Conservation (phyloP, 2,329 filamentous ascomycete species). For the Ophiostoma montium region DNA sequence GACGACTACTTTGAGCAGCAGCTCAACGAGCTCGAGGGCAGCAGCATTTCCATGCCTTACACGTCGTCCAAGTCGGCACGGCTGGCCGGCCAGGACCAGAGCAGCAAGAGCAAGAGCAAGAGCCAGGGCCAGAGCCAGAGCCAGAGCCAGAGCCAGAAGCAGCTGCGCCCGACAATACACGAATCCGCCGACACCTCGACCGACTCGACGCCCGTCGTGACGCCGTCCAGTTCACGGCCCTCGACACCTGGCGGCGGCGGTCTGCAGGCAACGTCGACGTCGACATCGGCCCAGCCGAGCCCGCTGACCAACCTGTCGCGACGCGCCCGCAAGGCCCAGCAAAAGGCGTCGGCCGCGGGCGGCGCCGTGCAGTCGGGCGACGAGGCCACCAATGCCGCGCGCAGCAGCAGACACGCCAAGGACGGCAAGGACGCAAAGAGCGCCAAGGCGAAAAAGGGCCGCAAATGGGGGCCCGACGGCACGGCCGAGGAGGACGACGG, state of each 20-base stretch:
- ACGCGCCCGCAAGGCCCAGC: slow-evolving; percentile 54
- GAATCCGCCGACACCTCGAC: slow-evolving; percentile 30
- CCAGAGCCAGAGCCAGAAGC: slow-evolving; percentile 17
- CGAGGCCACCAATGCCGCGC: slow-evolving; percentile 36
- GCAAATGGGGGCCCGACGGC: slow-evolving; percentile 87
- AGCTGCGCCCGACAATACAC: slow-evolving; percentile 20
- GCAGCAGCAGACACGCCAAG: slow-evolving; percentile 38
- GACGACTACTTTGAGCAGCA: slow-evolving; percentile 93
- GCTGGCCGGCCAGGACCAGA: neutral
- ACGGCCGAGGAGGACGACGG: slow-evolving; percentile 71
- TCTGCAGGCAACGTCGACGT: slow-evolving; percentile 24
- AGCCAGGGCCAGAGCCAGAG: slow-evolving; percentile 18
- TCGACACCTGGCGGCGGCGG: slow-evolving; percentile 51
- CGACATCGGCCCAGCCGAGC: slow-evolving; percentile 55
- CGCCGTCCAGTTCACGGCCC: slow-evolving; percentile 66
- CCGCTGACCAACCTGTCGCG: slow-evolving; percentile 67
- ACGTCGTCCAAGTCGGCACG: neutral
- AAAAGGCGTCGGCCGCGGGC: slow-evolving; percentile 45
- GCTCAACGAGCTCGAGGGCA: slow-evolving; percentile 62
- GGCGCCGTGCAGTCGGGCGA: slow-evolving; percentile 61
- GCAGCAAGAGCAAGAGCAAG: neutral
- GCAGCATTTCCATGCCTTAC: slow-evolving; percentile 19
- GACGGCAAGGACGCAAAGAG: slow-evolving; percentile 1
- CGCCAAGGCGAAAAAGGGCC: slow-evolving; percentile 61
- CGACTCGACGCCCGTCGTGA: slow-evolving; percentile 55